These are phyloP conservation scores for Gossypium ekmanianum DNA, from an alignment of 345 rosid species.

Conservation along the genomic window DNA sequence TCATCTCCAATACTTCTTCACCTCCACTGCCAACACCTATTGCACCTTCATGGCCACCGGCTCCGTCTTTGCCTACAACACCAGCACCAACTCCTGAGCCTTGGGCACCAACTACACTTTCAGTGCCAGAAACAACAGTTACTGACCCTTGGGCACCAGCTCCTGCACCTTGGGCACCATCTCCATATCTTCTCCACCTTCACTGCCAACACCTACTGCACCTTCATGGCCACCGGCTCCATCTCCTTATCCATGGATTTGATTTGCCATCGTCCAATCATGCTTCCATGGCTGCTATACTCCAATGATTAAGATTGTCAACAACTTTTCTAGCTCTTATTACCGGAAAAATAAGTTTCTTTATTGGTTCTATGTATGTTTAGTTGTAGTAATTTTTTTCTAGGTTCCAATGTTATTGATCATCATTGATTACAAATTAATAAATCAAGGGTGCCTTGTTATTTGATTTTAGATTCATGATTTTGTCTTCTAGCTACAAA, in stretches of 20 bases:
- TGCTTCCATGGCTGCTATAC: too few relatives aligned
- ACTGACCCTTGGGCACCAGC: not conserved
- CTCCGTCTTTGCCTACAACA: not conserved
- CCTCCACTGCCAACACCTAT: not conserved
- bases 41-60: not conserved
- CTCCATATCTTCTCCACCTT: not conserved
- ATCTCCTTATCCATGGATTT: slow-evolving; percentile 7
- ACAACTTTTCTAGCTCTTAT: not conserved
- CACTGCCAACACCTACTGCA: not conserved
- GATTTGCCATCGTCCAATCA: not conserved
- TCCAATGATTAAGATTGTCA: too few relatives aligned
- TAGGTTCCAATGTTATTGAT: not conserved
- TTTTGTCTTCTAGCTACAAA: too few relatives aligned
- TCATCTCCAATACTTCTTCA: not conserved
- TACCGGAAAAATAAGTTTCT: not conserved
- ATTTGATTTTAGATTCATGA: not conserved
- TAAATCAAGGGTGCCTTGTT: not conserved
- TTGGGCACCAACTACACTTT: not conserved
- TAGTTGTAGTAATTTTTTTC: not conserved
- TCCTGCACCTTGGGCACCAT: not conserved
- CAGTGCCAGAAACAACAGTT: not conserved
- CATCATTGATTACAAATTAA: not conserved
- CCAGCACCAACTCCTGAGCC: not conserved
- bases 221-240: not conserved
- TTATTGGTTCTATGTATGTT: not conserved